These are phyloP conservation scores for Dissophora globulifera DNA, from an alignment of 192 early-diverging fungal species.

Conservation along the genomic window DNA sequence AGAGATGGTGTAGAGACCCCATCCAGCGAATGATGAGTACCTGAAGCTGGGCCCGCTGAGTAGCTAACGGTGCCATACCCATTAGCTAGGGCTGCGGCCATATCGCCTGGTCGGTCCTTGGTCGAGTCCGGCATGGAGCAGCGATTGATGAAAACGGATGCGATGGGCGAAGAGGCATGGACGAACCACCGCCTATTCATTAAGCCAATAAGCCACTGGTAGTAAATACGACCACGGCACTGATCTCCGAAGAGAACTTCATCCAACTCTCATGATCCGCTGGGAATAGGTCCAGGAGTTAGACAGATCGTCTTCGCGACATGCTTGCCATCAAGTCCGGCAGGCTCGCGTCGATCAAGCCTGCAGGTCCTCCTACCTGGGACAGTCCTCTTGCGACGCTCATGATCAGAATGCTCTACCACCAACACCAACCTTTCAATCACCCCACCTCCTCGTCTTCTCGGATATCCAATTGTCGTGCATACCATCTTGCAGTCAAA, in stretches of 20 bases:
- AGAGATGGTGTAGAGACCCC: neutral
- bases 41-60: constrained; percentile 3
- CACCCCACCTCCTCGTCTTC: neutral
- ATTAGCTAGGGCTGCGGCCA: constrained; percentile 15
- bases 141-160: neutral
- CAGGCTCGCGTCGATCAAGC: neutral
- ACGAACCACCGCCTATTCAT: no score
- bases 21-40: constrained; percentile 8
- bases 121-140: constrained; percentile 22
- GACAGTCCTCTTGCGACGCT: constrained; percentile 35
- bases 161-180: no score
- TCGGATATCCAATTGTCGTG: neutral
- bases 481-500: neutral
- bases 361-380: constrained; percentile 16
- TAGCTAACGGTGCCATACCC: neutral
- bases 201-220: constrained; percentile 5
- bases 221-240: constrained; percentile 1
- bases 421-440: constrained; percentile 9
- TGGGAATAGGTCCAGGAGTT: neutral
- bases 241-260: neutral
- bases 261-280: neutral
- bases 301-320: neutral
- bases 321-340: constrained; percentile 23
- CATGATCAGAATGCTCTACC: constrained; percentile 26
- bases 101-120: constrained; percentile 10